Evolutionary conservation across 2,329 filamentous ascomycete species (phyloP).

Genomic region (Stagonosporopsis tanaceti): DNA sequence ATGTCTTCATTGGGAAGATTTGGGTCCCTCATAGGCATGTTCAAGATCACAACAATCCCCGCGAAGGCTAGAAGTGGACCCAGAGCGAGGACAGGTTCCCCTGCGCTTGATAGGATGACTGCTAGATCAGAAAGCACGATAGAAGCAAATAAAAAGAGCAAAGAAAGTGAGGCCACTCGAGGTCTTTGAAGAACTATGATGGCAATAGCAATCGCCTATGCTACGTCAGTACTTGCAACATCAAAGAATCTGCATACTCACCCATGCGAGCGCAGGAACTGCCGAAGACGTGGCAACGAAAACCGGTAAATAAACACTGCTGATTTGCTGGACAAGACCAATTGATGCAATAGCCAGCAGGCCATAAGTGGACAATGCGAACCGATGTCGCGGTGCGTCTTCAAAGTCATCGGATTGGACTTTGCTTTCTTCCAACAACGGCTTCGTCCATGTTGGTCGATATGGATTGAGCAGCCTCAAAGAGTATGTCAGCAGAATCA

Average conservation of each 20-base stretch:
- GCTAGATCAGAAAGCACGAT: constrained; percentile 47
- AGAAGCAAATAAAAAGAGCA: constrained; percentile 49
- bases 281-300: constrained; percentile 25
- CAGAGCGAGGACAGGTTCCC: constrained; percentile 40
- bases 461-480: constrained; percentile 42
- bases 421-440: constrained; percentile 56
- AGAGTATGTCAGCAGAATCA: constrained; percentile 50
- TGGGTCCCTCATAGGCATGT: constrained; percentile 75
- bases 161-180: constrained; percentile 50
- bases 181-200: constrained; percentile 52
- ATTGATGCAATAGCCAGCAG: constrained; percentile 36
- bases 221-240: constrained; percentile 21
- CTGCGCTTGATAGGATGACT: constrained; percentile 36
- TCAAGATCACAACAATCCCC: constrained; percentile 63
- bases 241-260: constrained; percentile 21
- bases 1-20: constrained; percentile 64
- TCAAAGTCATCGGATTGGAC: constrained; percentile 42
- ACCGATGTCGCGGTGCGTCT: constrained; percentile 36
- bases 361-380: constrained; percentile 36
- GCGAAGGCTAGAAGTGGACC: constrained; percentile 54
- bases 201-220: constrained; percentile 46
- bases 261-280: constrained; percentile 46
- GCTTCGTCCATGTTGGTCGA: constrained; percentile 59
- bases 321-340: constrained; percentile 39
- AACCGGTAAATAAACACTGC: constrained; percentile 19